A percentile compares a stretch with the other conserved stretches of the same genome.
phyloP scores from a whole-genome alignment of 2,329 filamentous ascomycete genomes.

The Xylariales sp. region DNA sequence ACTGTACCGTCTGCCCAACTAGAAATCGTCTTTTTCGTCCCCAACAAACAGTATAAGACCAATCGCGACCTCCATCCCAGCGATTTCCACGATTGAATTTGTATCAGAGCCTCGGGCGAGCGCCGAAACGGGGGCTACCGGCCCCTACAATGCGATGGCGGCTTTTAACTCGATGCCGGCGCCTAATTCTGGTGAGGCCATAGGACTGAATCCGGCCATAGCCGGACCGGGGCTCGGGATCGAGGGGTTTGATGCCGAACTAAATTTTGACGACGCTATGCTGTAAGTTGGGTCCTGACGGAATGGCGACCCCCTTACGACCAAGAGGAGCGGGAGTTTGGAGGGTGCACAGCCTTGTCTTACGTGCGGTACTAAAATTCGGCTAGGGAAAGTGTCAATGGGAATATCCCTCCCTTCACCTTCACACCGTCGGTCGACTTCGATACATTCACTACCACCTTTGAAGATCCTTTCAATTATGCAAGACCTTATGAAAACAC shows the following conservation, averaged over 20 bases:
- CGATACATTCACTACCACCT: constrained; percentile 69
- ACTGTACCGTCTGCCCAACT: constrained; percentile 2
- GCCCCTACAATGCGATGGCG: constrained; percentile 65
- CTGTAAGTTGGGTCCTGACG: constrained; percentile 57
- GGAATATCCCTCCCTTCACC: constrained; percentile 57
- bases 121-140: constrained; percentile 41
- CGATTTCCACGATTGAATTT: constrained; percentile 14
- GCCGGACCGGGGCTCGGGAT: constrained; percentile 56
- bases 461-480: constrained; percentile 74
- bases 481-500: constrained; percentile 61
- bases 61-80: constrained; percentile 35
- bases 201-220: constrained; percentile 58
- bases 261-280: constrained; percentile 67
- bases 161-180: constrained; percentile 68
- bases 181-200: constrained; percentile 58
- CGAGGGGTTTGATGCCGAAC: constrained; percentile 64
- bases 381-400: constrained; percentile 57
- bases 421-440: constrained; percentile 72
- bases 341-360: constrained; percentile 12
- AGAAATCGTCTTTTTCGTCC: neutral
- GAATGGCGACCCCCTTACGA: neutral
- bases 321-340: constrained; percentile 4
- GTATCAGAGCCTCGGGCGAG: constrained; percentile 26
- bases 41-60: constrained; percentile 2
- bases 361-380: constrained; percentile 39